Evolutionary conservation across 768 basidiomycete genomes (phyloP).

Genomic region (Nevesoporus exiguus): DNA sequence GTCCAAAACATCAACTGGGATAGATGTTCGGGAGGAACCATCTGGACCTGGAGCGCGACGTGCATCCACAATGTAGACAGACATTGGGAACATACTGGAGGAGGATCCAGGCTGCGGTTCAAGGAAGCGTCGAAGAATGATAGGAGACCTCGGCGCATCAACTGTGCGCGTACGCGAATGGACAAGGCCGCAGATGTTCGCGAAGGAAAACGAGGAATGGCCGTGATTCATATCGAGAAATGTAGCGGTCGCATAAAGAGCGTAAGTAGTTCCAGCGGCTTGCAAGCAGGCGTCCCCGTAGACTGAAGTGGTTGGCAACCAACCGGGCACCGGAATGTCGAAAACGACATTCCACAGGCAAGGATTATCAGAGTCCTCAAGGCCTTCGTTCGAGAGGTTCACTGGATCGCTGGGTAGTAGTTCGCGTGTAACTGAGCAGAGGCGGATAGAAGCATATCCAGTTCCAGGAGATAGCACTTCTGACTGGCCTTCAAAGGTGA

Average conservation of each 20-base stretch:
- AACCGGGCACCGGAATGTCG: constrained; percentile 82
- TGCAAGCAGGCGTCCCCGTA: constrained; percentile 43
- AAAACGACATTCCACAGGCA: constrained; percentile 76
- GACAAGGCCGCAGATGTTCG: constrained; percentile 55
- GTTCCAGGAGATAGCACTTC: constrained; percentile 63
- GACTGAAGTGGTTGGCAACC: constrained; percentile 67
- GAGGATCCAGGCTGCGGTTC: constrained; percentile 38
- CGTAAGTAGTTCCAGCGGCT: constrained; percentile 59
- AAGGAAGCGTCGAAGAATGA: constrained; percentile 55
- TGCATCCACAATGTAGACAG: constrained; percentile 46
- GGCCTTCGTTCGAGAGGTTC: constrained; percentile 62
- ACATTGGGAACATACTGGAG: constrained; percentile 27
- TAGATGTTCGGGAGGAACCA: constrained; percentile 20
- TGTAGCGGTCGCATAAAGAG: constrained; percentile 63
- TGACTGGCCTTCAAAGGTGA: constrained; percentile 85
- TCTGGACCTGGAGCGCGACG: constrained; percentile 20
- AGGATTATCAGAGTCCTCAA: constrained; percentile 51
- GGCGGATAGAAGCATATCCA: constrained; percentile 66
- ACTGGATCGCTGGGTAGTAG: constrained; percentile 47
- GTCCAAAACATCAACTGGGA: constrained; percentile 53
- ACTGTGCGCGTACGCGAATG: constrained; percentile 42
- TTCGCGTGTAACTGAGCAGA: constrained; percentile 65
- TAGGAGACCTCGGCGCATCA: constrained; percentile 37
- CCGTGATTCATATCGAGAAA: constrained; percentile 47
- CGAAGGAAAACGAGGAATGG: constrained; percentile 43